Conservation (phyloP, 805 yeast genomes). For the Kodamaea laetipori region DNA sequence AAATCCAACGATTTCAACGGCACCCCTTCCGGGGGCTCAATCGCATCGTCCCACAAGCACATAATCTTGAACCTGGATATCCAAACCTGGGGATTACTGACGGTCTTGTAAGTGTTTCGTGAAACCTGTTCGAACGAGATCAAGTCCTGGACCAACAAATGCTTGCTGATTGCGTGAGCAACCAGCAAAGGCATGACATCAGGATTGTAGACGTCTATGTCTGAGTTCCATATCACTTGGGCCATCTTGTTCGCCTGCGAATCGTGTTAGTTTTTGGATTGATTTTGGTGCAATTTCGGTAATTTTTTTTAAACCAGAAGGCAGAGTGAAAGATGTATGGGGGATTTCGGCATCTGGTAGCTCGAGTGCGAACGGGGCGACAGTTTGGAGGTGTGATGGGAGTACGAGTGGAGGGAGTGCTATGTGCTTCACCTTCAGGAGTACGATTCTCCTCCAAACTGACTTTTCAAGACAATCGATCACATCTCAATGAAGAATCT, state of each 20-base stretch:
- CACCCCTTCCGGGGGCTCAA: slow-evolving; percentile 9
- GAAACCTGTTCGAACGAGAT: slow-evolving; percentile 41
- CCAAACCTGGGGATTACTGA: slow-evolving; percentile 44
- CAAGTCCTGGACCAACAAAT: slow-evolving; percentile 41
- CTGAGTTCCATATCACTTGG: slow-evolving; percentile 48
- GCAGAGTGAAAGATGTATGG: no score
- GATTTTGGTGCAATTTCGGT: not conserved
- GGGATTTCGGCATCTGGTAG: no score
- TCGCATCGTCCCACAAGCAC: slow-evolving; percentile 40
- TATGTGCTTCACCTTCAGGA: not conserved
- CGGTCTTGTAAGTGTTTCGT: slow-evolving; percentile 39
- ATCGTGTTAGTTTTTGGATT: not conserved
- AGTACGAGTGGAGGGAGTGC: no score
- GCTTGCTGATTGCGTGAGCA: slow-evolving; percentile 35
- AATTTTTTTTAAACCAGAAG: not conserved
- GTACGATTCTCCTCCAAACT: not conserved
- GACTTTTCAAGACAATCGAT: not conserved
- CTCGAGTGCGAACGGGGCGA: no score
- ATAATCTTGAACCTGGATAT: slow-evolving; percentile 34
- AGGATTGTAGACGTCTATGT: slow-evolving; percentile 45
- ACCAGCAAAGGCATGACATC: slow-evolving; percentile 40
- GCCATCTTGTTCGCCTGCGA: slow-evolving; percentile 30
- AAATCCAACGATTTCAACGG: slow-evolving; percentile 11
- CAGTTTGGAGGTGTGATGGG: no score
- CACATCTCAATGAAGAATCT: not conserved